phyloP scores from a whole-genome alignment of 2,329 filamentous ascomycete genomes.

The Teratosphaeria gauchensis region DNA sequence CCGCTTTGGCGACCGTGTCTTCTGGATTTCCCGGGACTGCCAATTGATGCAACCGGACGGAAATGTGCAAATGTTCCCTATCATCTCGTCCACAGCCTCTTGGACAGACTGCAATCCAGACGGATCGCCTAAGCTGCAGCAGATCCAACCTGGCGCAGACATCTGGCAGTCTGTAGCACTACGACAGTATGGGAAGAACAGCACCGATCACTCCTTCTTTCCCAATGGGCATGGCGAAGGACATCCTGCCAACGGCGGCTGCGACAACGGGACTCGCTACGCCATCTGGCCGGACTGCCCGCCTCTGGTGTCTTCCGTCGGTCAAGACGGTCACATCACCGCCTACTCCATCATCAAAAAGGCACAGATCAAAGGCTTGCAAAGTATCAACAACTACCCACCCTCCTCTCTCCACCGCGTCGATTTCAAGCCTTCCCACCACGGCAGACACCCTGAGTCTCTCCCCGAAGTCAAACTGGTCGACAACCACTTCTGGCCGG shows the following conservation, averaged over 20 bases:
- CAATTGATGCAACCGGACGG: background rate
- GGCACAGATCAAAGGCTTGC: background rate
- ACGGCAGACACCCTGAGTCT: background rate
- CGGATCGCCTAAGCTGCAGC: background rate
- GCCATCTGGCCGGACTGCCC: conserved; percentile 1
- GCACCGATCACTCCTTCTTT: background rate
- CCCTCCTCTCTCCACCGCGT: background rate
- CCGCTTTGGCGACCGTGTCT: background rate
- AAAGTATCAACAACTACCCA: background rate
- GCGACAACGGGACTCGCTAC: background rate
- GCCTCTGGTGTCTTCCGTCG: background rate
- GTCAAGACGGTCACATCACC: background rate
- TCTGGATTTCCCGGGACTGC: background rate
- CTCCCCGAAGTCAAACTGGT: background rate
- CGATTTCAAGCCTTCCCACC: background rate
- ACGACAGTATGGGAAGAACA: background rate
- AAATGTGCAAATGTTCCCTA: background rate
- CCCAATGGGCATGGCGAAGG: background rate
- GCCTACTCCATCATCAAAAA: conserved; percentile 1
- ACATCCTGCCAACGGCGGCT: background rate
- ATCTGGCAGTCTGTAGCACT: background rate
- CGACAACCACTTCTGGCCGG: background rate
- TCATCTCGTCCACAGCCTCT: background rate
- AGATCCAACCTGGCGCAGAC: background rate
- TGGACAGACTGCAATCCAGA: background rate